A percentile compares a stretch with the other conserved stretches of the same genome.
phyloP scores from a whole-genome alignment of 2,329 filamentous ascomycete genomes.

The Venturia pyrina region DNA sequence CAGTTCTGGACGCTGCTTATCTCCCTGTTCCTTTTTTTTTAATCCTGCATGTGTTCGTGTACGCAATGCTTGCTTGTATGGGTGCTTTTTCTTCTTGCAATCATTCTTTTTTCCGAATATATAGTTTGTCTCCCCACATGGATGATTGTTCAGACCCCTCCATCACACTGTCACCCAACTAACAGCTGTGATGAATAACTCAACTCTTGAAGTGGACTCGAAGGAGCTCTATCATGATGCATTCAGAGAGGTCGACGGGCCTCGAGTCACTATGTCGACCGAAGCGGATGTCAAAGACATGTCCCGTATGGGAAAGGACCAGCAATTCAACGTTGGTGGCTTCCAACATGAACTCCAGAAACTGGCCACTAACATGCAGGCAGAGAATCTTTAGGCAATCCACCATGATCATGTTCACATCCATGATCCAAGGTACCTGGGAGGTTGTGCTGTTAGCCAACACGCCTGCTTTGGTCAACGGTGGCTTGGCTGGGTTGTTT shows the following conservation, averaged over 20 bases:
- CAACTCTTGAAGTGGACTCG: not conserved
- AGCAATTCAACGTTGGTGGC: slow-evolving; percentile 11
- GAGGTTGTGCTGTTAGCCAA: not conserved
- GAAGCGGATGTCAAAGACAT: slow-evolving; percentile 12
- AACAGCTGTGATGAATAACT: not conserved
- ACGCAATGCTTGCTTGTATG: not conserved
- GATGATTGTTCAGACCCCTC: not conserved
- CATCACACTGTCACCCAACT: not conserved
- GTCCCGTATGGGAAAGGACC: slow-evolving; percentile 15
- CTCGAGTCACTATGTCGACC: not conserved
- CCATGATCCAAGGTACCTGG: slow-evolving; percentile 12
- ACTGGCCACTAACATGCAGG: not conserved
- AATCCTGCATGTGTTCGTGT: not conserved
- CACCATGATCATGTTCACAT: slow-evolving; percentile 14
- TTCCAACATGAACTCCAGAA: not conserved
- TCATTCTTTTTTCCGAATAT: not conserved
- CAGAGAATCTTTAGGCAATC: slow-evolving; percentile 11
- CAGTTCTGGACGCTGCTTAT: not conserved
- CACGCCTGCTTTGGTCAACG: slow-evolving; percentile 20
- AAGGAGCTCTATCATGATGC: not conserved
- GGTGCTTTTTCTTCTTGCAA: not conserved
- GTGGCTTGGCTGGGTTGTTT: slow-evolving; percentile 26
- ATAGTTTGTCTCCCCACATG: not conserved
- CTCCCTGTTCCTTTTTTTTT: not conserved
- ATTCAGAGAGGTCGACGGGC: not conserved